These are phyloP conservation scores for Trichocladium uniseriatum DNA, from an alignment of 495 filamentous ascomycete species.

Conservation along the genomic window DNA sequence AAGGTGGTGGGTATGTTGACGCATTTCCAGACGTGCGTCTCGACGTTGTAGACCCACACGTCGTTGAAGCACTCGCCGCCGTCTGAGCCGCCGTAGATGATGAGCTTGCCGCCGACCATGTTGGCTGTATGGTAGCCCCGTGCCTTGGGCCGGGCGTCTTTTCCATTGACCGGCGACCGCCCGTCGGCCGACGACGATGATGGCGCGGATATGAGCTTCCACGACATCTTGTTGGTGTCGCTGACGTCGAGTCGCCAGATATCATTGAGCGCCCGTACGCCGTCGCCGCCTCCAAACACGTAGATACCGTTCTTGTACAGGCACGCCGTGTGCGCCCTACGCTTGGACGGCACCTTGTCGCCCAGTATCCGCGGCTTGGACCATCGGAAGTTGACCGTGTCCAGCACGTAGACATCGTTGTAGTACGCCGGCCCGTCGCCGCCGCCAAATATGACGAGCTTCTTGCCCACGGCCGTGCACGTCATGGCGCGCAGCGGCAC, in stretches of 20 bases:
- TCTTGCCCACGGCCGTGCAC: constrained; percentile 55
- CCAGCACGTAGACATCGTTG: constrained; percentile 59
- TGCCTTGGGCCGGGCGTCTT: constrained; percentile 43
- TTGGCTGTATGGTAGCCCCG: constrained; percentile 60
- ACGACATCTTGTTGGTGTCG: constrained; percentile 52
- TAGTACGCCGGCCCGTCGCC: constrained; percentile 59
- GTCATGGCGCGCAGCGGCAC: constrained; percentile 58
- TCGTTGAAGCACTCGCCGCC: constrained; percentile 59
- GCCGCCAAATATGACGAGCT: constrained; percentile 55
- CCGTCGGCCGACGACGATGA: constrained; percentile 3
- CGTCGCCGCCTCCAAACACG: constrained; percentile 57
- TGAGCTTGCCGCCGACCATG: constrained; percentile 59
- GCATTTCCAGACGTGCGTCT: constrained; percentile 43
- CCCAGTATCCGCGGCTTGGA: constrained; percentile 46
- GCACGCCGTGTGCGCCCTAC: constrained; percentile 56
- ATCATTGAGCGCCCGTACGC: constrained; percentile 55
- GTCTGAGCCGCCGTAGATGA: constrained; percentile 57
- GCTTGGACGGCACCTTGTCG: constrained; percentile 43
- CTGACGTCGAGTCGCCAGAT: constrained; percentile 58
- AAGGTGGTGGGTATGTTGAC: constrained; percentile 46
- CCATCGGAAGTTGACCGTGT: constrained; percentile 55
- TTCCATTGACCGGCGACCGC: constrained; percentile 7
- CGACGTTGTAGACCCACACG: constrained; percentile 60
- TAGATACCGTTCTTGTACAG: constrained; percentile 59
- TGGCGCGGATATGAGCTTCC: constrained; percentile 48